Percentiles rank a stretch among this genome's conserved stretches.
Conservation (phyloP, 192 early-diverging fungal genomes). For the Entomortierella beljakovae region DNA sequence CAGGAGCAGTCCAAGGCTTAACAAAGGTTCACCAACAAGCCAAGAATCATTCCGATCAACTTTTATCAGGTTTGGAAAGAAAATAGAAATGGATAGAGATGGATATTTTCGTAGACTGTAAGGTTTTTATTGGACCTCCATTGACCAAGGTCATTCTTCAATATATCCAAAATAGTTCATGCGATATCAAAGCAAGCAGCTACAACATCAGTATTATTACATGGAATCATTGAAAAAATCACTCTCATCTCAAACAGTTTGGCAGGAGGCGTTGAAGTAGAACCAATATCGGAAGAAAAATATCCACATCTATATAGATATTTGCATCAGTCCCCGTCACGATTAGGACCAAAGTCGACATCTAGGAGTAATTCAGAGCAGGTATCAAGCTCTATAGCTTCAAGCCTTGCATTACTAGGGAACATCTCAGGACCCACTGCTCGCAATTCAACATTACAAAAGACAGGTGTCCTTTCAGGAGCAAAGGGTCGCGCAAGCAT, state of each 20-base stretch:
- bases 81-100: too few relatives aligned
- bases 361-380: not conserved
- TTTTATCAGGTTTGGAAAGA: constrained; percentile 29
- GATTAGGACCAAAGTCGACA: not conserved
- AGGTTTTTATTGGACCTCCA: too few relatives aligned
- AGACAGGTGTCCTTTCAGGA: constrained; percentile 5
- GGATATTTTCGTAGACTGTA: too few relatives aligned
- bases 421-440: not conserved
- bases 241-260: constrained; percentile 3
- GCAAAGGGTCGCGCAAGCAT: constrained; percentile 45
- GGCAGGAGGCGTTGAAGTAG: not conserved
- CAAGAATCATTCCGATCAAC: constrained; percentile 25
- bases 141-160: not conserved
- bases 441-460: not conserved
- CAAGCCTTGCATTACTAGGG: constrained; percentile 25
- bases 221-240: constrained; percentile 29
- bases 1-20: constrained; percentile 26
- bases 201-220: constrained; percentile 17
- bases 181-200: constrained; percentile 30
- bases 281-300: not conserved
- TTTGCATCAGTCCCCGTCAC: constrained; percentile 1
- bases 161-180: constrained; percentile 12
- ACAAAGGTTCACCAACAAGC: constrained; percentile 23
- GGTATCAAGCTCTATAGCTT: not conserved
- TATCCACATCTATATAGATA: constrained; percentile 26